Conservation (phyloP, 768 basidiomycete genomes). For the Chalciporus piperatus region DNA sequence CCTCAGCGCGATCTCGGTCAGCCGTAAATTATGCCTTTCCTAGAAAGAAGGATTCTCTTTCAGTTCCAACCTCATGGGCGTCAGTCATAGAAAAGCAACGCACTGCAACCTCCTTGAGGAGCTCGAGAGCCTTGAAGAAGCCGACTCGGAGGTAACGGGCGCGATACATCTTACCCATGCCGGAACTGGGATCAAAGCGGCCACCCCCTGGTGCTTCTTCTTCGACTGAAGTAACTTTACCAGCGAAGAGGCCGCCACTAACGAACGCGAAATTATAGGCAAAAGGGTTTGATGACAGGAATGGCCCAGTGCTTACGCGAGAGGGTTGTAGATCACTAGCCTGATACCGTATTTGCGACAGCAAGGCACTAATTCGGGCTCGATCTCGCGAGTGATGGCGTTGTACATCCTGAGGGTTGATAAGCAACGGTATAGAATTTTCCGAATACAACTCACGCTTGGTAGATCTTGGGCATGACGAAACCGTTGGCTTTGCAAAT, state of each 20-base stretch:
- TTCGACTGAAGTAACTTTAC: slow-evolving; percentile 41
- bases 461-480: slow-evolving; percentile 54
- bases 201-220: slow-evolving; percentile 34
- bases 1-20: slow-evolving; percentile 56
- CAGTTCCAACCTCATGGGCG: neutral
- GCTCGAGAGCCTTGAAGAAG: slow-evolving; percentile 42
- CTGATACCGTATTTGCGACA: slow-evolving; percentile 56
- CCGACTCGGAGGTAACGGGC: slow-evolving; percentile 42
- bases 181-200: slow-evolving; percentile 39
- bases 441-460: slow-evolving; percentile 38
- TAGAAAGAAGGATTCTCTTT: slow-evolving; percentile 9
- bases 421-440: neutral
- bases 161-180: slow-evolving; percentile 44
- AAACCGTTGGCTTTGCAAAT: slow-evolving; percentile 56
- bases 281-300: neutral
- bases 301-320: slow-evolving; percentile 36
- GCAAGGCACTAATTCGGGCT: slow-evolving; percentile 52
- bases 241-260: slow-evolving; percentile 34
- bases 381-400: slow-evolving; percentile 46
- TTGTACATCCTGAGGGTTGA: slow-evolving; percentile 42
- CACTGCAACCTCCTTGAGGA: slow-evolving; percentile 41
- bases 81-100: slow-evolving; percentile 7
- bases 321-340: slow-evolving; percentile 55
- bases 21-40: slow-evolving; percentile 45
- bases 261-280: neutral